Evolutionary conservation across 176 grass and related monocot species (phyloP).

Genomic region (Otatea glauca): DNA sequence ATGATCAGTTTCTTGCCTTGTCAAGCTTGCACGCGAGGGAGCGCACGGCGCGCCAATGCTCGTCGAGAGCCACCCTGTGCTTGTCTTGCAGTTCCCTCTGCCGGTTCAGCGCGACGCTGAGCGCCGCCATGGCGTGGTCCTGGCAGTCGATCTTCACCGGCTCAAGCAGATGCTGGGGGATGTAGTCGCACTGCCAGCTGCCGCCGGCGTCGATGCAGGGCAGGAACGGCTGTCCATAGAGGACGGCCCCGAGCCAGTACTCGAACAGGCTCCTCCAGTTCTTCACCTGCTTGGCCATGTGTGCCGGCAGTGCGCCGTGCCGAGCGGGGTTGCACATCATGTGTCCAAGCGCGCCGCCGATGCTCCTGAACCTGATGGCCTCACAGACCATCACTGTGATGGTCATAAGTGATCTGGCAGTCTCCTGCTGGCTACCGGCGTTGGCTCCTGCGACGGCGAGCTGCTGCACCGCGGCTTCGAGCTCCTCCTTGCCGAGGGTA

Average conservation of each 20-base stretch:
- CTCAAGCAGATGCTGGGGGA: conserved; percentile 34
- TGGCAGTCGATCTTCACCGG: conserved; percentile 44
- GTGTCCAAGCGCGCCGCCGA: background rate
- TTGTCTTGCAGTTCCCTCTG: conserved; percentile 1
- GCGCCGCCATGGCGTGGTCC: conserved; percentile 43
- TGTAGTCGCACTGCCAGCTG: background rate
- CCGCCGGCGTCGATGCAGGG: background rate
- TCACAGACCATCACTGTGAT: conserved; percentile 35
- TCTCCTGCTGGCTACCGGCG: background rate
- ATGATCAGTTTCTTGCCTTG: conserved; percentile 27
- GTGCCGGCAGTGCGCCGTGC: conserved; percentile 1
- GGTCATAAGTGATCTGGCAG: conserved; percentile 22
- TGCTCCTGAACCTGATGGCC: conserved; percentile 48
- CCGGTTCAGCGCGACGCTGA: conserved; percentile 17
- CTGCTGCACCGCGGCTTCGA: background rate
- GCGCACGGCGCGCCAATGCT: conserved; percentile 20
- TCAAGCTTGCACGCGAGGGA: conserved; percentile 31
- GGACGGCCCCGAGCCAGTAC: conserved; percentile 31
- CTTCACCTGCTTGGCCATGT: conserved; percentile 38
- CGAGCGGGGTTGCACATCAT: background rate
- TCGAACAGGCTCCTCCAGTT: conserved; percentile 24
- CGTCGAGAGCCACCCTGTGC: background rate
- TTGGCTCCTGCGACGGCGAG: background rate
- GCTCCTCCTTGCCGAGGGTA: conserved; percentile 31
- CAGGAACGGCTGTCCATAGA: background rate